phyloP scores from a whole-genome alignment of 2,329 filamentous ascomycete genomes.

The Sarocladium kiliense region DNA sequence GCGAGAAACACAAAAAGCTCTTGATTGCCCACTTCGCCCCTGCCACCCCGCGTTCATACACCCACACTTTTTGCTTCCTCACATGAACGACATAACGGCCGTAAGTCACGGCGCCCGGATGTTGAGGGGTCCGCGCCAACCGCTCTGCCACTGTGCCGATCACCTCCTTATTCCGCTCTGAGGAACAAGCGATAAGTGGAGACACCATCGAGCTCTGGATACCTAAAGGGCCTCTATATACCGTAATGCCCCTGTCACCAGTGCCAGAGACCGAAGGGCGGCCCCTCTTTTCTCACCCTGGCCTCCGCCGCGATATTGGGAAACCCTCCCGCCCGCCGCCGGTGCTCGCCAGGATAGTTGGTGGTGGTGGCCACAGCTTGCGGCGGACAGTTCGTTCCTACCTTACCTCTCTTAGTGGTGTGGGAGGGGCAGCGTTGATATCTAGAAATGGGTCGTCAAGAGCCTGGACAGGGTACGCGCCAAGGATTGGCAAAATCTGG shows the following conservation, averaged over 20 bases:
- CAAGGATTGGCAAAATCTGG: background rate
- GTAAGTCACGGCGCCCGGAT: background rate
- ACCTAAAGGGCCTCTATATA: background rate
- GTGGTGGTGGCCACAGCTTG: no score
- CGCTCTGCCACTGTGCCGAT: conserved; percentile 1
- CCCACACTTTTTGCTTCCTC: no score
- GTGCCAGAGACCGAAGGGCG: background rate
- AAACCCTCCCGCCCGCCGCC: background rate
- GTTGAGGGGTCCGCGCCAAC: background rate
- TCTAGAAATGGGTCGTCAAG: background rate
- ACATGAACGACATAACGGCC: no score
- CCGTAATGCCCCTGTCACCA: background rate
- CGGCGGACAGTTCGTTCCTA: no score
- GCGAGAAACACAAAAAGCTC: no score
- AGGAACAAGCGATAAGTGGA: background rate
- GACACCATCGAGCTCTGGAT: background rate
- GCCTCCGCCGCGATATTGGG: conserved; percentile 7
- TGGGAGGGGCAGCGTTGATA: conserved; percentile 3
- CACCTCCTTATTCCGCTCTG: background rate
- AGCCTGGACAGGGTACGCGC: background rate
- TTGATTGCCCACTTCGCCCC: background rate
- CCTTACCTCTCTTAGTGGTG: no score
- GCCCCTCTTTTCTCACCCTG: conserved; percentile 5
- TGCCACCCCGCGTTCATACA: background rate
- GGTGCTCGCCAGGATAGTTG: background rate